Evolutionary conservation across 2,329 filamentous ascomycete genomes (phyloP).

Genomic region (Scedosporium minutisporum): DNA sequence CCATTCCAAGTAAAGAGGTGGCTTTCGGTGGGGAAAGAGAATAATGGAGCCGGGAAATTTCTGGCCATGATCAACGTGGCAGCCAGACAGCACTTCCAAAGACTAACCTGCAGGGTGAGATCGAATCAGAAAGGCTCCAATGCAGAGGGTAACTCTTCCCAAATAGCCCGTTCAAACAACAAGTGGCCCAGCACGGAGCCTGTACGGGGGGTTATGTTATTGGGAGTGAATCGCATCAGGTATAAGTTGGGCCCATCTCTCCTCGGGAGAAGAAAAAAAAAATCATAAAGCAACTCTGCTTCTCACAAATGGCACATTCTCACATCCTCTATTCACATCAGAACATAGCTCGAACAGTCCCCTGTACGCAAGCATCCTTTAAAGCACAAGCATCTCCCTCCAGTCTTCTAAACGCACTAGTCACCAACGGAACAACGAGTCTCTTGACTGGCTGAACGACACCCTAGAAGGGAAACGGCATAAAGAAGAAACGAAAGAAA

Average conservation of each 20-base stretch:
- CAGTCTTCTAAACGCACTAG: background rate
- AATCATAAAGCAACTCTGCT: background rate
- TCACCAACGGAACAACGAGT: background rate
- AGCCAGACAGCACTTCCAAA: conserved; percentile 18
- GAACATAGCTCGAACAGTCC: background rate
- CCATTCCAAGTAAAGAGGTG: conserved; percentile 6
- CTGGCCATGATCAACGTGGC: conserved; percentile 23
- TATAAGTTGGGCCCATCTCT: conserved; percentile 2
- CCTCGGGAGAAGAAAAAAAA: background rate
- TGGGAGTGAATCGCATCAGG: background rate
- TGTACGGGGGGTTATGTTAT: background rate
- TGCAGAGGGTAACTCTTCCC: background rate
- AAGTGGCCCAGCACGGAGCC: background rate
- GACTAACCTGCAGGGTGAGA: conserved; percentile 6
- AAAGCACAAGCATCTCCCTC: background rate
- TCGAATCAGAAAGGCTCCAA: conserved; percentile 5
- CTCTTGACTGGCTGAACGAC: background rate
- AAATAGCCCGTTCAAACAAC: conserved; percentile 1
- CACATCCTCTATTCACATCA: background rate
- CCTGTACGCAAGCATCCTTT: background rate
- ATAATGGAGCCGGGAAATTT: conserved; percentile 14
- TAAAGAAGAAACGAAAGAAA: background rate
- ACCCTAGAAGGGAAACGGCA: background rate
- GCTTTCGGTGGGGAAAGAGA: conserved; percentile 1
- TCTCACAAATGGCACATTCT: background rate